Base-by-base conservation (phyloP, 2,329 filamentous ascomycete genomes). In the Verticillium nubilum region DNA sequence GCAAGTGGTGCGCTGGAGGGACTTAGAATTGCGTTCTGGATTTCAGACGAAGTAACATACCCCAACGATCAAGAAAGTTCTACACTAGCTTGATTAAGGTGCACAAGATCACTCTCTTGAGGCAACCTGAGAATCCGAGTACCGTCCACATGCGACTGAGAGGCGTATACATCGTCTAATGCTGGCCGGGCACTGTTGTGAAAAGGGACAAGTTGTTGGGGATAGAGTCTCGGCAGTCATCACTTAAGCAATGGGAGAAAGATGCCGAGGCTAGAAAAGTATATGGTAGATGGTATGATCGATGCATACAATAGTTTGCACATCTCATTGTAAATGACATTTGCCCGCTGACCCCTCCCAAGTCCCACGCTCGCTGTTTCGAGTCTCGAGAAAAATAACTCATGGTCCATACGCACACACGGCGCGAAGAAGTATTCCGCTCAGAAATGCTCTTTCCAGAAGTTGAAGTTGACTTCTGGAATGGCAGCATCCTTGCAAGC, bases 401-500 rank as follows among this genome's bases (percentile, higher is more conserved):
- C 35, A 42, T 42, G 35, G 13, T 31, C n/a, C n/a, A 42, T 9
- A 12, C 33, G 15, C 19, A n/a, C 42, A 13, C n/a, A n/a, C 42
- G 35, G 17, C 13, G 17, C 3, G 17, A 37, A 26, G 19, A 50
- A 10, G 12, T 9, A 26, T 35, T 50, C 52, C 60, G 62, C 61
- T 72, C 81, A 88, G 71, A 88, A 88, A 72, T 99, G 94, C 76
- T 99, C 95, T 80, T 99, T 99, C 95, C 95, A 99, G 81, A 99
- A 99, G 68, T 91, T 90, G 79, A 98, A 99, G 69, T 88, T 86
- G 60, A 99, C 92, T 66, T 96, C 90, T 63, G 85, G 85, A 37
- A 84, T 86, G 13, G 86, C 90, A 17, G 89, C 88, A 58, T 80
- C 74, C 69, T 89, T 90, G 66, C 91, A 90, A 17, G 94, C 93